phyloP scores from a whole-genome alignment of 78 protist genomes.

The Protostelium mycophagum region DNA sequence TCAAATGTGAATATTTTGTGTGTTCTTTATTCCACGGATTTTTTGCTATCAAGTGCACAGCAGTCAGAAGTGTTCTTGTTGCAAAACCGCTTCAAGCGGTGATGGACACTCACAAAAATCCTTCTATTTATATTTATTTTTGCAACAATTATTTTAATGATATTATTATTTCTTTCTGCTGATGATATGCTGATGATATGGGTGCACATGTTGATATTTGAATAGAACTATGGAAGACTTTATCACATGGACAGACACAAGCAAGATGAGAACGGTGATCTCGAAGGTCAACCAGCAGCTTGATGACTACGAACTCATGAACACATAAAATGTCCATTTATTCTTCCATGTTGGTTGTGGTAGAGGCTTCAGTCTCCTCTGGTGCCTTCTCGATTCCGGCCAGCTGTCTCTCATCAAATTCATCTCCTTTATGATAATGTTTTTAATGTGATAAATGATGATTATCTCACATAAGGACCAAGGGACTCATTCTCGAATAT shows the following conservation, averaged over 20 bases:
- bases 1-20: too few relatives aligned
- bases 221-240: background rate
- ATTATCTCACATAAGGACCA: conserved; percentile 30
- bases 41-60: too few relatives aligned
- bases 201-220: too few relatives aligned
- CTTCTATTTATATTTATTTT: too few relatives aligned
- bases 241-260: background rate
- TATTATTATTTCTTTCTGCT: too few relatives aligned
- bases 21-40: too few relatives aligned
- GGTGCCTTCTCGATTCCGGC: background rate
- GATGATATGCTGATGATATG: too few relatives aligned
- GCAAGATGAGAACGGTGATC: background rate
- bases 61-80: too few relatives aligned
- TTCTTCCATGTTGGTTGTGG: background rate
- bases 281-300: background rate
- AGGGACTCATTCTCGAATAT: conserved; percentile 51
- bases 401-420: background rate
- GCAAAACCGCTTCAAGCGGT: too few relatives aligned
- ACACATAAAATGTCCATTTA: too few relatives aligned
- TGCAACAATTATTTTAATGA: too few relatives aligned
- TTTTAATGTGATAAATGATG: conserved; percentile 7
- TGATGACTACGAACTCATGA: background rate
- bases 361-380: background rate
- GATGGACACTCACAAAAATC: too few relatives aligned
- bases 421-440: background rate